Base-by-base conservation (phyloP, 352 stramenopile species). In the Blastocystis hominis region DNA sequence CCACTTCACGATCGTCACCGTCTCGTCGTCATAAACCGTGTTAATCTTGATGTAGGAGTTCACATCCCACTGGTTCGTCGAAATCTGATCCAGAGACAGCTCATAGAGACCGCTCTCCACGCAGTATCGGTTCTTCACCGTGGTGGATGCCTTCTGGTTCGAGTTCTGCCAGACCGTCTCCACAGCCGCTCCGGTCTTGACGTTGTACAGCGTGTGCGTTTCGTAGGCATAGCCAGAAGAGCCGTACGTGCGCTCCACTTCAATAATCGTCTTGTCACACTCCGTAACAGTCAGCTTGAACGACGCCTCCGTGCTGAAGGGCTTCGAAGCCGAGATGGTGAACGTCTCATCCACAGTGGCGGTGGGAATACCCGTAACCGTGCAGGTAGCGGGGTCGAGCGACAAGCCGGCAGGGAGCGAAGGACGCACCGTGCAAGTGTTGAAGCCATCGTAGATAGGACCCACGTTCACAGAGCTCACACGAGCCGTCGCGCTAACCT, bases 71-170 rank as follows among this genome's bases (percentile, higher is more conserved):
- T 63, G 24, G 1, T 63, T 84, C 17, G 4, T 47, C 40, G 55
- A 24, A 7, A 53, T 53, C 24, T 66, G 53, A 53, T 84, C 72
- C 46, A 84, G 3, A 34, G 72, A 53, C 30, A 84, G 38, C 38
- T 84, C 72, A 46, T 84, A 84, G 15, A 84, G 30, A 2, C 72
- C 72, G 30, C 72, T 53, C 7, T 84, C 72, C 15, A 84, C 20
- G 38, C 72, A 84, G 44, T 84, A 84, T n/a, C 72, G 72, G 44
- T 64, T 84, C 50, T 66, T 84, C 6, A 66, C n/a, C 9, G 72
- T 84, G 6, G 36, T 54, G 7, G 20, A 42, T 10, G 72, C 72
- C 36, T 84, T 64, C 72, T 84, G 72, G n/a, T 68, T 53, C 20
- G 72, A 68, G 50, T 84, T 84, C 72, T 64, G 50, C 34, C 34